Evolutionary conservation across 371 early-diverging fungal species (phyloP), one percentile per base, ranked within the genome.

Genomic region (Mucor irregularis): DNA sequence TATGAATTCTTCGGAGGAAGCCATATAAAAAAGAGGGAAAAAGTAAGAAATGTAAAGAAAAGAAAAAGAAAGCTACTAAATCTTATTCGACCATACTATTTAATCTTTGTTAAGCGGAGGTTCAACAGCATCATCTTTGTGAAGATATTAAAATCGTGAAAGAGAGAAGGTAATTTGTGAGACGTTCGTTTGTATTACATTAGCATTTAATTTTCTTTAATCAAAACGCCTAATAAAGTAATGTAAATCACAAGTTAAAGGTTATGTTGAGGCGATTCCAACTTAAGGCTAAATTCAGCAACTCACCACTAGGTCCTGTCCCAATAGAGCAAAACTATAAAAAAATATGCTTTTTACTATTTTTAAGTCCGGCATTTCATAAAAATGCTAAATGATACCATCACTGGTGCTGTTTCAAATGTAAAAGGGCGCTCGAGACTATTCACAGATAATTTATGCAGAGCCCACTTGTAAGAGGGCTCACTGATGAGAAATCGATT

Each of bases 1-100:
- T 22, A 52, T 46, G 4, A 52, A n/a, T 40, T 59, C 59, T 22
- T 59, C 53, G 2, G 59, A 52, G 6, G 17, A 25, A 9, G n/a
- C 16, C 6, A 19, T 11, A 39, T 11, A 21, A n/a, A 38, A 28
- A 51, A 39, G 17, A 47, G 21, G 4, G 11, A 29, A 46, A 3
- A 17, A 11, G 33, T n/a, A 31, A 16, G 7, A 42, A 22, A 37
- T 28, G 28, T 25, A 37, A 28, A 26, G 21, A 51, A 38, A 29
- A 16, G 29, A 26, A 51, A 50, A 19, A 29, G 17, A 16, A 16
- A 14, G 17, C 14, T 16, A 2, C 16, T 17, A 19, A 8, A 13
- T 30, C 19, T 5, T 7, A 33, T 24, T 42, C 9, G 9, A 24
- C 8, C 24, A n/a, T n/a, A n/a, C n/a, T n/a, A n/a, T n/a, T n/a